Base-by-base conservation (phyloP, 805 yeast genomes). In the Metschnikowia sp. region DNA sequence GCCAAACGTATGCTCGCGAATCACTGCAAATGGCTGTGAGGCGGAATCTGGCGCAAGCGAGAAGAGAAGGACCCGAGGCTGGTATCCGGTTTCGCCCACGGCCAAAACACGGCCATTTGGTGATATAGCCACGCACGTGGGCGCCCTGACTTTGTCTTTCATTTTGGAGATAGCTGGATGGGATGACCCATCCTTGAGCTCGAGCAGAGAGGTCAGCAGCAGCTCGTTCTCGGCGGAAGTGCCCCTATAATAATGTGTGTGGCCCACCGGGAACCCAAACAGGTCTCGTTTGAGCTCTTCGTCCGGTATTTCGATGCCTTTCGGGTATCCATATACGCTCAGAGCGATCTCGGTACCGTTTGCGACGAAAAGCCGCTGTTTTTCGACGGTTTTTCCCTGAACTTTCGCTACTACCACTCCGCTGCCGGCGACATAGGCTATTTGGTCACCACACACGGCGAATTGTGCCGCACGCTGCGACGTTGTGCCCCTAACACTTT, bases 21-120 rank as follows among this genome's bases (percentile, higher is more conserved):
- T 74, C 12, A 76, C 67, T 8, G 78, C 77, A 7, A 82, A 61
- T 1, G 88, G 87, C n/a, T 58, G 62, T 5, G 65, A 57, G 10
- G 68, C 57, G 40, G 80, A 70, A 50, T 74, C 74, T 12, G 75
- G 69, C 0, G 83, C 82, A 12, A 82, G 63, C 2, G 87, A 81
- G 56, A 75, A 84, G 11, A 84, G 54, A 18, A 83, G 63, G 2
- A 86, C 72, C 15, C 90, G 68, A 1, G 92, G 92, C 52, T 76
- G 80, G 51, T 82, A 82, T 0, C 91, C 91, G 0, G 75, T 62
- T 58, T 86, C 92, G 2, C 92, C 92, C 12, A 84, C 79, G 0
- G 89, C 89, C 26, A 86, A 60, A 4, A 79, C 54, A 39, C 63
- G 70, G 34, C 69, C 72, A 57, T 79, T 77, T 0, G 85, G 80